Percentiles rank a stretch among this genome's conserved stretches.
These are phyloP conservation scores for Ophiostoma sp. DNA, from an alignment of 2,329 filamentous ascomycete genomes.

Conservation along the genomic window DNA sequence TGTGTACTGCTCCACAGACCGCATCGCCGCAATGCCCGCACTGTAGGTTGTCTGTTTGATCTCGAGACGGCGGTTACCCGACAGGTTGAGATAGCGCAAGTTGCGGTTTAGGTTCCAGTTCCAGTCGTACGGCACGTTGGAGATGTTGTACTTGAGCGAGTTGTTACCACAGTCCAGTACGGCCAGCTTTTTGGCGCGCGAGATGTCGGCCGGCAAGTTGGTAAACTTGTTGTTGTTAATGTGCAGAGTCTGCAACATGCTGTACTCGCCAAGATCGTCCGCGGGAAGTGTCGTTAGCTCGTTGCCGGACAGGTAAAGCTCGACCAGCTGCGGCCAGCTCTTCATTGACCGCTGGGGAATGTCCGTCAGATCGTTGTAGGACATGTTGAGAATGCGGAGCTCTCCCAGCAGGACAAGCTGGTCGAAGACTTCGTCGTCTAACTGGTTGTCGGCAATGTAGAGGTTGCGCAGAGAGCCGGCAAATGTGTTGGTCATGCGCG, in stretches of 20 bases:
- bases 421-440: slow-evolving; percentile 93
- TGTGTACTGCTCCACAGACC: slow-evolving; percentile 59
- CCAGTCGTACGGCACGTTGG: slow-evolving; percentile 99
- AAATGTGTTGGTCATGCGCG: slow-evolving; percentile 78
- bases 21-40: slow-evolving; percentile 48
- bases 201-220: slow-evolving; percentile 89
- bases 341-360: slow-evolving; percentile 83
- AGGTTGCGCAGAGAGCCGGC: slow-evolving; percentile 77
- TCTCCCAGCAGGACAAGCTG: slow-evolving; percentile 78
- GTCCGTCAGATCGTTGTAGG: slow-evolving; percentile 91
- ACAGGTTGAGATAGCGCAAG: slow-evolving; percentile 89
- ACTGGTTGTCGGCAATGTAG: slow-evolving; percentile 85
- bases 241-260: slow-evolving; percentile 80
- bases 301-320: slow-evolving; percentile 93
- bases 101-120: slow-evolving; percentile 99
- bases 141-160: slow-evolving; percentile 94
- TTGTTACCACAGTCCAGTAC: slow-evolving; percentile 95
- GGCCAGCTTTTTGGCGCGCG: slow-evolving; percentile 84
- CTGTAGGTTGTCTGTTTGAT: slow-evolving; percentile 65
- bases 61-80: slow-evolving; percentile 91
- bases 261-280: slow-evolving; percentile 88
- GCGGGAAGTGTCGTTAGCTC: slow-evolving; percentile 85
- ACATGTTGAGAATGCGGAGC: slow-evolving; percentile 81
- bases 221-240: slow-evolving; percentile 99
- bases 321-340: slow-evolving; percentile 82